Evolutionary conservation across 2,329 filamentous ascomycete species (phyloP), one percentile per base, ranked within the genome.

Genomic region (Ophiostoma angusticollis): DNA sequence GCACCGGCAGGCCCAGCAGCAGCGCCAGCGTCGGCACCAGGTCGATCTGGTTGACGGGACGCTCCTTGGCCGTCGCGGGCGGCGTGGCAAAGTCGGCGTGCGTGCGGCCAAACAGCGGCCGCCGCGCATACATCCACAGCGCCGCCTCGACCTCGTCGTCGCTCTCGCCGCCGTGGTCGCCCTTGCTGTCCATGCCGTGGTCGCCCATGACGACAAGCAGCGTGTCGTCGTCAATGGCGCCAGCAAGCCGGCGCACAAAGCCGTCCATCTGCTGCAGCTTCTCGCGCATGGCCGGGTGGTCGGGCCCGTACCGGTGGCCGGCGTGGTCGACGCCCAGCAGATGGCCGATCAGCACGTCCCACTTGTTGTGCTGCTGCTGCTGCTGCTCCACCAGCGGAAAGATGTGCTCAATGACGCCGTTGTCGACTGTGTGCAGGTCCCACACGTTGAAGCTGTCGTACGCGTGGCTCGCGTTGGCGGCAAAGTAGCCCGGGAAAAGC

Each of bases 371-470:
- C 11, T 28, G 13, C 4, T 16, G 53, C 77, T 77, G 35, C 71
- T 65, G 1, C 72, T 58, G n/a, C 35, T 78, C 67, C 46, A 98
- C 60, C 3, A 96, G 68, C 2, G 91, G 91, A 45, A 91, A 81
- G 6, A 98, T 77, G 59, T 96, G 83, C 49, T 93, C 82, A 11
- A 80, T 81, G 18, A 98, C 91, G 1, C 91, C 91, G 53, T 95
- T 89, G 55, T 98, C 91, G 3, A 98, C 84, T 0, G 91, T 96
- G 57, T 96, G 86, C 51, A 98, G 61, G 57, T 98, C 91, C 85
- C 86, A 95, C 6, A 96, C 91, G 54, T 96, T 95, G 63, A 98
- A 93, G 45, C 89, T 96, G 57, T 96, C 89, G 58, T 94, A 98
- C 0, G 91, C 76, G 50, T 70, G 75, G 49, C 87, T 94, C 41